Percentiles rank a stretch among this genome's conserved stretches.
Conservation (phyloP, 306 rosid genomes). For the Glycine soja region DNA sequence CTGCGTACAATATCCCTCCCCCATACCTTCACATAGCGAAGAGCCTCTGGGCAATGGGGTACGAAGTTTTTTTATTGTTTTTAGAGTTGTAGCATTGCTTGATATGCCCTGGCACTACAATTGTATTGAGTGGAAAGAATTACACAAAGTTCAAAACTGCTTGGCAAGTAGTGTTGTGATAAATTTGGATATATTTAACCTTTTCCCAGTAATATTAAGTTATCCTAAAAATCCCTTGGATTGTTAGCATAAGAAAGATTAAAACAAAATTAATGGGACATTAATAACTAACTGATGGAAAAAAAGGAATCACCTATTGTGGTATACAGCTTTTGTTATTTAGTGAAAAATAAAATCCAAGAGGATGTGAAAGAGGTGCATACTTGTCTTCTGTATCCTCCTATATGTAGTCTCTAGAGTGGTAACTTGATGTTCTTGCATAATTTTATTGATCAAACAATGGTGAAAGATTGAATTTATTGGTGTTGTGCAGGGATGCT, state of each 20-base stretch:
- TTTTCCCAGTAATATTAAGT: slow-evolving; percentile 7
- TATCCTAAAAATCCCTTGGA: slow-evolving; percentile 20
- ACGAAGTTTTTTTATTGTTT: slow-evolving; percentile 24
- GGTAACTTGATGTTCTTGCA: slow-evolving; percentile 16
- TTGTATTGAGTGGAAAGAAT: slow-evolving; percentile 11
- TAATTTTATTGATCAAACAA: slow-evolving; percentile 16
- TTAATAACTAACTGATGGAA: slow-evolving; percentile 25
- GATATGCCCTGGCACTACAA: slow-evolving; percentile 18
- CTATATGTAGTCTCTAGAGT: slow-evolving; percentile 8
- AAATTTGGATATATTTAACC: slow-evolving; percentile 23
- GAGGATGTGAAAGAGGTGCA: slow-evolving; percentile 1
- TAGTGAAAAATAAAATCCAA: slow-evolving; percentile 4
- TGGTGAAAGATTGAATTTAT: slow-evolving; percentile 36
- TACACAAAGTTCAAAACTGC: not conserved
- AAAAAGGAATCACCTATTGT: not conserved
- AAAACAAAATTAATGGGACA: slow-evolving; percentile 13
- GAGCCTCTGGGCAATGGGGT: too few species aligned
- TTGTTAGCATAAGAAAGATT: slow-evolving; percentile 5
- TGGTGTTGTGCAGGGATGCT: slow-evolving; percentile 79
- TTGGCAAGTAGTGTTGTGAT: slow-evolving; percentile 4
- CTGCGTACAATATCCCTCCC: too few species aligned
- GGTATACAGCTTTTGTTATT: slow-evolving; percentile 5
- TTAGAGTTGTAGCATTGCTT: slow-evolving; percentile 29
- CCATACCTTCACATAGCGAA: too few species aligned
- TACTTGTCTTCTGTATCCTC: slow-evolving; percentile 21